phyloP scores from a whole-genome alignment of 371 early-diverging fungal species.

The Mortierella sp. region DNA sequence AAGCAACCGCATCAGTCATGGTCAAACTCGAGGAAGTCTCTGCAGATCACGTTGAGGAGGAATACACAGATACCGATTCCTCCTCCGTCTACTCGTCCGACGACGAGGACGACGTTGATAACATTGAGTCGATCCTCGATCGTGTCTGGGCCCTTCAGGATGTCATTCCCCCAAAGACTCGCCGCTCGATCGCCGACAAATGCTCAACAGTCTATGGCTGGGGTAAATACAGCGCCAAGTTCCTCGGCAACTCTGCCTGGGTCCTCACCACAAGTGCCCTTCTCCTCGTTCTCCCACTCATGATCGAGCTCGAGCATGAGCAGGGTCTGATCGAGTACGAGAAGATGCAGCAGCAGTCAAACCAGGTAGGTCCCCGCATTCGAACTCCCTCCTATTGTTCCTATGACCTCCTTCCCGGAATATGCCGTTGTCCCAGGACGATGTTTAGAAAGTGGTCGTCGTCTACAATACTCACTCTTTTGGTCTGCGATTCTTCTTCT shows the following conservation, averaged over 20 bases:
- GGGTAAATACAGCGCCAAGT: constrained; percentile 65
- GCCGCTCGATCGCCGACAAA: constrained; percentile 64
- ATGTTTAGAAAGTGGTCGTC: neutral
- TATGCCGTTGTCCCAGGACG: neutral
- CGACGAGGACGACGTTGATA: constrained; percentile 53
- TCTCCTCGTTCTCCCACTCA: constrained; percentile 78
- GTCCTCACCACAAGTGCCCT: constrained; percentile 84
- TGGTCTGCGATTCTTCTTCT: neutral
- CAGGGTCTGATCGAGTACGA: constrained; percentile 83
- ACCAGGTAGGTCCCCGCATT: constrained; percentile 27
- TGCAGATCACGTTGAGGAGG: constrained; percentile 49
- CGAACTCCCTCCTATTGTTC: neutral
- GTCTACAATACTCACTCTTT: neutral
- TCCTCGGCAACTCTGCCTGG: constrained; percentile 83
- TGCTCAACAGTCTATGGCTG: constrained; percentile 63
- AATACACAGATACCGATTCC: constrained; percentile 45
- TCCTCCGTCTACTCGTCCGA: constrained; percentile 52
- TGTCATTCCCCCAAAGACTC: constrained; percentile 76
- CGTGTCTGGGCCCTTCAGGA: constrained; percentile 80
- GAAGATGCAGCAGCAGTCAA: constrained; percentile 70
- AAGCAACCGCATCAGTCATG: constrained; percentile 19
- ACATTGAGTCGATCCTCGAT: constrained; percentile 63
- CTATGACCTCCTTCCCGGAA: neutral
- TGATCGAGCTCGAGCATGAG: constrained; percentile 79
- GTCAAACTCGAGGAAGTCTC: constrained; percentile 51